phyloP scores from a whole-genome alignment of 163 green algal species.

The Chlorella variabilis region DNA sequence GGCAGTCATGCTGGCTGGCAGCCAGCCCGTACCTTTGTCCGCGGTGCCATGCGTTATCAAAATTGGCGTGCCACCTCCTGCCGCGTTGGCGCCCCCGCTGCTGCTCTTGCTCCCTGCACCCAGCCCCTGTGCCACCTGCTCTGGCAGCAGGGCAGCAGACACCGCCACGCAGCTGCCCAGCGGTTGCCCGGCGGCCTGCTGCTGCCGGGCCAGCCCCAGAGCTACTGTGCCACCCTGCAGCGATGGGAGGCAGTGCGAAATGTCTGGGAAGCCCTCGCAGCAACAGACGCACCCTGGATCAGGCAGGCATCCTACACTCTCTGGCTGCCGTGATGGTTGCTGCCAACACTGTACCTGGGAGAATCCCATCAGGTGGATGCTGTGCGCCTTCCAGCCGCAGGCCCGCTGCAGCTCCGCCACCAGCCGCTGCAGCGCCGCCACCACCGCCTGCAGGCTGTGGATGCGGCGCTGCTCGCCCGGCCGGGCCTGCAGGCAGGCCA shows the following conservation, averaged over 20 bases:
- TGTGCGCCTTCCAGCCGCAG: conserved; percentile 28
- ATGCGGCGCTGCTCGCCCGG: conserved; percentile 20
- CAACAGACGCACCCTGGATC: too few species aligned
- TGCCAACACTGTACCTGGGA: too few species aligned
- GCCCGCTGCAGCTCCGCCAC: not conserved
- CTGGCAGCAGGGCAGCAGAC: conserved; percentile 27
- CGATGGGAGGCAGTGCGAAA: not conserved
- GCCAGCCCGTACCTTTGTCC: not conserved
- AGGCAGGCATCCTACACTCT: too few species aligned
- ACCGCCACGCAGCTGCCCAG: conserved; percentile 48
- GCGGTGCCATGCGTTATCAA: not conserved
- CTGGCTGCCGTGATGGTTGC: too few species aligned
- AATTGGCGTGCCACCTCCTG: not conserved
- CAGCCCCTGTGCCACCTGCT: conserved; percentile 8
- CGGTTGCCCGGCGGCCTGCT: not conserved
- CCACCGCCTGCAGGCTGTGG: conserved; percentile 26
- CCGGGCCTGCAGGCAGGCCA: conserved; percentile 8
- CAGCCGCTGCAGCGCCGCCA: conserved; percentile 39
- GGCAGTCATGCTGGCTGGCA: not conserved
- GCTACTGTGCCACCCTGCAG: conserved; percentile 45
- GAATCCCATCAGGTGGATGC: conserved; percentile 50
- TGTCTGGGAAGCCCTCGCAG: not conserved
- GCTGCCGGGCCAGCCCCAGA: conserved; percentile 43
- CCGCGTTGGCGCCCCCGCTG: not conserved
- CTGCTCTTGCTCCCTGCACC: not conserved